phyloP scores from a whole-genome alignment of 306 rosid genomes.

The Rosa persica region DNA sequence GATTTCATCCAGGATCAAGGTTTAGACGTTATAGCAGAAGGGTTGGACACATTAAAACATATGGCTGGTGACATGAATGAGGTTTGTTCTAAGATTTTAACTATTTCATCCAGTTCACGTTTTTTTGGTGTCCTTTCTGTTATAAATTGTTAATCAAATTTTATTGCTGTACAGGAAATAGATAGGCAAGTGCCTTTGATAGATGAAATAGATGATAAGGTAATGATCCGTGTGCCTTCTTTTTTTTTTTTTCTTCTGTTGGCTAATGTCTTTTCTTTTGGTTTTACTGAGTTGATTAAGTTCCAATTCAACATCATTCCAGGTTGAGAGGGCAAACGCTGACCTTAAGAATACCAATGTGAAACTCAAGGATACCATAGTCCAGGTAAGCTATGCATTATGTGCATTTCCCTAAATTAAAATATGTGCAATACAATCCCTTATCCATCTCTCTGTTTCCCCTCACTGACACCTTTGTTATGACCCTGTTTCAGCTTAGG shows the following conservation, averaged over 20 bases:
- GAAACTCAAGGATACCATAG: constrained; percentile 41
- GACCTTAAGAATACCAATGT: constrained; percentile 39
- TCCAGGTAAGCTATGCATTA: constrained; percentile 19
- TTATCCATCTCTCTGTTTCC: not conserved
- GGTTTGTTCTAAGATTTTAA: constrained; percentile 24
- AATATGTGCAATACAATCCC: not conserved
- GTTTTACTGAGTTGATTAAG: not conserved
- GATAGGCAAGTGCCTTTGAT: constrained; percentile 35
- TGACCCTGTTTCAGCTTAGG: constrained; percentile 33
- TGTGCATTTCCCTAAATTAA: not conserved
- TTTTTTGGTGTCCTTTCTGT: not conserved
- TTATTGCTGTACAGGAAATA: constrained; percentile 22
- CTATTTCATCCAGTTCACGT: not conserved
- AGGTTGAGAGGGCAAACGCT: constrained; percentile 44
- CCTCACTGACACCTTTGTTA: not conserved
- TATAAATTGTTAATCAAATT: not conserved
- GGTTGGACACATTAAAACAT: constrained; percentile 41
- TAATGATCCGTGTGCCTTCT: constrained; percentile 9
- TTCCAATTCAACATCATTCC: not conserved
- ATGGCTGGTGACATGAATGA: constrained; percentile 48
- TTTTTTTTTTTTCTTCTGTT: not conserved
- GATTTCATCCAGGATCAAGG: constrained; percentile 38
- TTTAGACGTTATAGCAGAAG: constrained; percentile 42
- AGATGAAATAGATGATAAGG: constrained; percentile 44
- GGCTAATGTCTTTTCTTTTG: not conserved